Conservation (phyloP, 441 rosid species). For the Syzygium syzygioides region DNA sequence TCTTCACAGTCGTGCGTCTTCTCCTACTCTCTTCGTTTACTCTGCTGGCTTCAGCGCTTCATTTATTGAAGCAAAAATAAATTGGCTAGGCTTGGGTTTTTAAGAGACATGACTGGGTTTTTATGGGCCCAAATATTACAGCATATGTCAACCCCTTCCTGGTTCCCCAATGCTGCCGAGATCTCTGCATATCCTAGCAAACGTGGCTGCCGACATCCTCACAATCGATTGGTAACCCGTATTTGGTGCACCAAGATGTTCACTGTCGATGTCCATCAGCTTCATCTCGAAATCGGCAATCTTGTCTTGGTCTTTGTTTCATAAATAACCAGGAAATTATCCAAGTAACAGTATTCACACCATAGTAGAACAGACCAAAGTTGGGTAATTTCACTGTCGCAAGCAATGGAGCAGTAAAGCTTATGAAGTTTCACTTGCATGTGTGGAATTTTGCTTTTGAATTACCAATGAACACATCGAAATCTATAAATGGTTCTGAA, state of each 20-base stretch:
- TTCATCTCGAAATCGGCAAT: constrained; percentile 87
- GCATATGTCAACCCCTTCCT: constrained; percentile 16
- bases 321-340: not conserved
- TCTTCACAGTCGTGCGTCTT: no score
- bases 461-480: not conserved
- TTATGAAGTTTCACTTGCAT: not conserved
- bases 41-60: no score
- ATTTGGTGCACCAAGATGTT: constrained; percentile 89
- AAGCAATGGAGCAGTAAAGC: not conserved
- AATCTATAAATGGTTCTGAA: not conserved
- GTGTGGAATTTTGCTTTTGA: not conserved
- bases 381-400: not conserved
- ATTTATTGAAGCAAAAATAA: no score
- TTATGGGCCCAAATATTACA: no score
- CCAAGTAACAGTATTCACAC: not conserved
- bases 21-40: no score
- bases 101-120: no score
- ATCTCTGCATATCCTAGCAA: constrained; percentile 77
- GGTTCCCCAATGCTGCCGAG: constrained; percentile 85
- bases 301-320: constrained; percentile 64
- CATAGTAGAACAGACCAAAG: not conserved
- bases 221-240: constrained; percentile 89
- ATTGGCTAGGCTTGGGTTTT: no score
- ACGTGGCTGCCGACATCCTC: constrained; percentile 76
- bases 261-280: constrained; percentile 86